Evolutionary conservation across 2,329 filamentous ascomycete genomes (phyloP).

Genomic region (Apiospora pterosperma): DNA sequence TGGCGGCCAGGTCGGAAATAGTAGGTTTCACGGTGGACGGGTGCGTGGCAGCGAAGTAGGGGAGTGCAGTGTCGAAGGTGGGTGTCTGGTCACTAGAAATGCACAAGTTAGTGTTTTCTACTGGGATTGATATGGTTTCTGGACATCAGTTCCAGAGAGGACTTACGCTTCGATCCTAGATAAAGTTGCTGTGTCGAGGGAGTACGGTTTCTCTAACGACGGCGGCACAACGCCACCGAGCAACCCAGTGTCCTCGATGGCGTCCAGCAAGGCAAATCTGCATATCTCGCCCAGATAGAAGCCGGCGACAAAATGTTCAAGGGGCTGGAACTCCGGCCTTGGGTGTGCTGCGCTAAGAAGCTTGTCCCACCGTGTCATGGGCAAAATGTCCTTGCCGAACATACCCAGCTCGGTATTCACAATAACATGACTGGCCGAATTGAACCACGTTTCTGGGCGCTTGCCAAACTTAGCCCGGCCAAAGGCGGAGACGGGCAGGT

Average conservation of each 20-base stretch:
- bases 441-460: constrained; percentile 54
- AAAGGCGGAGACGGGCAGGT: constrained; percentile 57
- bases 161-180: constrained; percentile 56
- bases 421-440: constrained; percentile 57
- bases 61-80: constrained; percentile 39
- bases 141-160: not conserved
- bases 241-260: constrained; percentile 49
- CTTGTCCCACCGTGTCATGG: constrained; percentile 59
- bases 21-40: constrained; percentile 33
- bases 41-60: constrained; percentile 37
- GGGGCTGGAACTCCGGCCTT: constrained; percentile 40
- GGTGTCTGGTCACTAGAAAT: constrained; percentile 40
- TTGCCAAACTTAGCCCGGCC: constrained; percentile 53
- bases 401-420: constrained; percentile 67
- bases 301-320: constrained; percentile 53
- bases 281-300: constrained; percentile 66
- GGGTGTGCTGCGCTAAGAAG: constrained; percentile 46
- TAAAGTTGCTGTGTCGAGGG: constrained; percentile 58
- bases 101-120: not conserved
- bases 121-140: not conserved
- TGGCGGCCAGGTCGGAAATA: constrained; percentile 44
- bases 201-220: constrained; percentile 50
- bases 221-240: constrained; percentile 55
- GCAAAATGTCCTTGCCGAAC: constrained; percentile 59
- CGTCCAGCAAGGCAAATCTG: constrained; percentile 55